These are phyloP conservation scores for Cystobasidium sp. DNA, from an alignment of 1,284 basidiomycete species.

Conservation along the genomic window DNA sequence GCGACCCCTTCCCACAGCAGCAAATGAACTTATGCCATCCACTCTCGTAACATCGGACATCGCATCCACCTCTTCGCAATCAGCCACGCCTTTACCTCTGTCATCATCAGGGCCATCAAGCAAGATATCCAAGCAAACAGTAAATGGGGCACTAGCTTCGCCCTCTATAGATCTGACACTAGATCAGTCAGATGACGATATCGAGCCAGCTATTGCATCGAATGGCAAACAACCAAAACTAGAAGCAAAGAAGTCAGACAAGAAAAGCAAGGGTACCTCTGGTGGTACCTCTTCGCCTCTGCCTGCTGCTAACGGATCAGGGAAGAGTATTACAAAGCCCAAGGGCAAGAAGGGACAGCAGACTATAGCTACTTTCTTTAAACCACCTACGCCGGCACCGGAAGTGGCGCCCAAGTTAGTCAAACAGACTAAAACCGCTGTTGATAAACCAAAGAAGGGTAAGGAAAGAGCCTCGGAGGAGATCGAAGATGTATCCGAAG, in stretches of 20 bases:
- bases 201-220: not conserved
- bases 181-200: slow-evolving; percentile 12
- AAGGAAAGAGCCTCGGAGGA: slow-evolving; percentile 20
- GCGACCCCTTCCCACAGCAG: too few relatives aligned
- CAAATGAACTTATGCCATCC: too few relatives aligned
- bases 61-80: too few relatives aligned
- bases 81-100: too few relatives aligned
- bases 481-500: not conserved
- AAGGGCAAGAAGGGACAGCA: slow-evolving; percentile 35
- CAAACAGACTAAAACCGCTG: too few relatives aligned
- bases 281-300: not conserved
- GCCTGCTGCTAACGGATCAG: not conserved
- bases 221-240: not conserved
- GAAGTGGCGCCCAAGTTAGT: not conserved
- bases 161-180: slow-evolving; percentile 40
- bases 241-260: not conserved
- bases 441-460: too few relatives aligned
- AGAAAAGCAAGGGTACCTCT: not conserved
- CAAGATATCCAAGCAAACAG: not conserved
- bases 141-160: slow-evolving; percentile 6
- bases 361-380: slow-evolving; percentile 38
- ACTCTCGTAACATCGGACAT: too few relatives aligned
- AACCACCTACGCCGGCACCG: slow-evolving; percentile 19
- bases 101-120: too few relatives aligned
- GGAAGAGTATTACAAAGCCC: slow-evolving; percentile 2